Evolutionary conservation across 768 basidiomycete genomes (phyloP), one percentile per base, ranked within the genome.

Genomic region (Pleurotus giganteus): DNA sequence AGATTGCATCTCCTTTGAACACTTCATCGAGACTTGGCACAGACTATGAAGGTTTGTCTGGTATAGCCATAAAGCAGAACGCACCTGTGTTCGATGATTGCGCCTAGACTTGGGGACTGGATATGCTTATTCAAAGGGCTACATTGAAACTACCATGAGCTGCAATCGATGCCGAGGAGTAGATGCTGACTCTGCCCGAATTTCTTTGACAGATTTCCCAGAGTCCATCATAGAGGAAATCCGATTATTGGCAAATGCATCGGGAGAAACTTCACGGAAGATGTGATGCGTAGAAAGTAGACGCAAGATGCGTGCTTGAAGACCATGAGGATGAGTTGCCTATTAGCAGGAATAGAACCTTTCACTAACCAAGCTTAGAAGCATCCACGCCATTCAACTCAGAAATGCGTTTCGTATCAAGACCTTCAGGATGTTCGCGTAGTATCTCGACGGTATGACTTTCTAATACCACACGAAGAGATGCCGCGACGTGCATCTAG

Each of bases 211-310:
- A 6, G 57, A 57, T 60, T 66, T 71, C 9, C 54, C 58, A 28
- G 66, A 71, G 46, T 64, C 65, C 1, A 76, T 56, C 4, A 66
- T 11, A 1, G 68, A 66, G 3, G 73, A 73, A 13, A 68, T 58
- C 13, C 69, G 66, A 58, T 74, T 76, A 54, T 72, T 68, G 7
- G 66, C 59, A 47, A 70, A 76, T 2, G 69, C 66, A 56, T 72
- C 58, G 4, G 70, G 68, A 1, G 57, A 54, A 31, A 69, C 57
- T 49, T 76, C 74, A 26, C 26, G 37, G 62, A 74, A 74, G 54
- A 74, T 61, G 56, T 74, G 70, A 34, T 66, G 60, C 0, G 70
- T 69, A 8, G 71, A 66, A 19, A 74, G 68, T 31, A 66, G 58
- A 4, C 74, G 66, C 6, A 76, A 64, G 49, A 69, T 42, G 5